These are phyloP conservation scores for Saccharum hybrid DNA, from an alignment of 202 grass and related monocot genomes.

Conservation along the genomic window DNA sequence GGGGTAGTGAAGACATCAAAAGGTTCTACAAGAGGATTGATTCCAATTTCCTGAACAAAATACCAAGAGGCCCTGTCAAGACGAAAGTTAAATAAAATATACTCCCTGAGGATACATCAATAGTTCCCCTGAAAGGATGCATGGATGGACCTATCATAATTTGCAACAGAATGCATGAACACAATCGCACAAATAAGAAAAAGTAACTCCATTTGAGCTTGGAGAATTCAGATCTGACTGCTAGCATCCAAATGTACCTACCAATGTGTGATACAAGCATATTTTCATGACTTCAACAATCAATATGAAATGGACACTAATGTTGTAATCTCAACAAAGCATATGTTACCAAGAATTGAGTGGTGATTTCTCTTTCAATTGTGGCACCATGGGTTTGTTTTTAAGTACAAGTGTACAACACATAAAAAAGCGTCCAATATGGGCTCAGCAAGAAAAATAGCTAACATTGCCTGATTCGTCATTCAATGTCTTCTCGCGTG, in stretches of 20 bases:
- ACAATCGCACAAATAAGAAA: constrained; percentile 7
- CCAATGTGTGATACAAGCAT: constrained; percentile 20
- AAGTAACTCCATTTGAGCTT: constrained; percentile 24
- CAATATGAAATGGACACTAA: constrained; percentile 15
- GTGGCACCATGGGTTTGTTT: neutral
- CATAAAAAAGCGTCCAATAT: constrained; percentile 2
- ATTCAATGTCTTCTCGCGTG: neutral
- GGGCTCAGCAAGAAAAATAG: neutral
- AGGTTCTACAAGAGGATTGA: constrained; percentile 69
- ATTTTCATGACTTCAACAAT: constrained; percentile 39
- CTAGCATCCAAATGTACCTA: constrained; percentile 41
- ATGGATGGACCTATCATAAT: neutral
- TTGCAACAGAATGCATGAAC: constrained; percentile 4
- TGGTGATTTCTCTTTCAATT: constrained; percentile 20
- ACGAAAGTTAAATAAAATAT: constrained; percentile 39
- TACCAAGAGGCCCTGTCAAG: constrained; percentile 85
- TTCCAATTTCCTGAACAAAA: constrained; percentile 77
- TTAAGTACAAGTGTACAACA: constrained; percentile 7
- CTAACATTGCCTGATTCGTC: neutral
- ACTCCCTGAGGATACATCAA: constrained; percentile 5
- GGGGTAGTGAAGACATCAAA: constrained; percentile 62
- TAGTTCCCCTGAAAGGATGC: constrained; percentile 21
- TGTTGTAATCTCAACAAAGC: constrained; percentile 34
- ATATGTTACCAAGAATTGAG: constrained; percentile 22
- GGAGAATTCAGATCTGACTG: constrained; percentile 23